Conservation (phyloP, 345 rosid species). For the Brassica carinata region DNA sequence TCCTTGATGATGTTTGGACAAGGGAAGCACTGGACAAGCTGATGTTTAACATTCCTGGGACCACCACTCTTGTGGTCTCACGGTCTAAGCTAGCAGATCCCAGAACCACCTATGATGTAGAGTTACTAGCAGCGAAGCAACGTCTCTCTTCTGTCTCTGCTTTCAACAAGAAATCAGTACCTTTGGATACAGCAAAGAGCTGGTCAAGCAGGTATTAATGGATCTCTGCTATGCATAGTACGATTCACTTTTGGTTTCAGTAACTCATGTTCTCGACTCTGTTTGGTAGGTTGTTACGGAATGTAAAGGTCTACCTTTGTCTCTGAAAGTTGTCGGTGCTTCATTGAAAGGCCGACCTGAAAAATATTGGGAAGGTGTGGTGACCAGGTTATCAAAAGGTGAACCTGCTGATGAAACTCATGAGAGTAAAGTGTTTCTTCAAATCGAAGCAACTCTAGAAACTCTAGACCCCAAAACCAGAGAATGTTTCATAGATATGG, state of each 20-base stretch:
- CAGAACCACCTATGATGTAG: slow-evolving; percentile 51
- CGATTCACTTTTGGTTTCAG: background rate
- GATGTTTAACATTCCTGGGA: slow-evolving; percentile 47
- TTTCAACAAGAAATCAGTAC: slow-evolving; percentile 65
- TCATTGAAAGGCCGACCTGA: slow-evolving; percentile 62
- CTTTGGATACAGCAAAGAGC: slow-evolving; percentile 48
- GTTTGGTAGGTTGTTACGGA: slow-evolving; percentile 64
- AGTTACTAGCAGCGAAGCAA: slow-evolving; percentile 72
- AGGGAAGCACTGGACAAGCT: slow-evolving; percentile 59
- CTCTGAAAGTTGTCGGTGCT: slow-evolving; percentile 92
- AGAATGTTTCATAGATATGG: slow-evolving; percentile 86
- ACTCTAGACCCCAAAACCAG: slow-evolving; percentile 55
- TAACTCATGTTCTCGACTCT: slow-evolving; percentile 8
- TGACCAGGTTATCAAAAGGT: slow-evolving; percentile 58
- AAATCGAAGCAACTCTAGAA: slow-evolving; percentile 64
- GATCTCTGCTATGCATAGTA: background rate
- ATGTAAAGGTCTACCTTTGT: slow-evolving; percentile 89
- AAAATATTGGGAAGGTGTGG: slow-evolving; percentile 70
- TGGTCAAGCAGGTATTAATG: slow-evolving; percentile 72
- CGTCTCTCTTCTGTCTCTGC: slow-evolving; percentile 74
- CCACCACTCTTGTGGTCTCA: slow-evolving; percentile 80
- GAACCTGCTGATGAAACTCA: slow-evolving; percentile 83
- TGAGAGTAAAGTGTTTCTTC: slow-evolving; percentile 63
- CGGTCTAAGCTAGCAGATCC: slow-evolving; percentile 59
- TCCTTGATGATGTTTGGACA: slow-evolving; percentile 92